A percentile compares a stretch with the other conserved stretches of the same genome.
Conservation (phyloP, 257 asterid species). For the Salvia rosmarinus region DNA sequence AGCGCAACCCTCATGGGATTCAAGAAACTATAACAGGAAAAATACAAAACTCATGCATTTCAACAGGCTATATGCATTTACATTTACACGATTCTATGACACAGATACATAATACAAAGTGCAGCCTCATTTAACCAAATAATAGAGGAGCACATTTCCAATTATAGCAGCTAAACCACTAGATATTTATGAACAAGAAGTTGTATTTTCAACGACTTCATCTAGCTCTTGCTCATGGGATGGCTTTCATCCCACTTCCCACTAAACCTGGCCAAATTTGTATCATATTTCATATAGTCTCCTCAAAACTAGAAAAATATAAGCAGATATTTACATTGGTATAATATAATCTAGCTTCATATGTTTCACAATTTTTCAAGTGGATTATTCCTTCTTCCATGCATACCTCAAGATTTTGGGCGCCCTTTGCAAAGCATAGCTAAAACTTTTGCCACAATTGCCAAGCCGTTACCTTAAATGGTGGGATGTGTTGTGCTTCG, state of each 20-base stretch:
- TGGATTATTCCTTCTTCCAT: constrained; percentile 12
- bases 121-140: constrained; percentile 33
- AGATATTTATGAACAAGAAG: constrained; percentile 48
- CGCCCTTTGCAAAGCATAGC: neutral
- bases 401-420: neutral
- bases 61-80: constrained; percentile 36
- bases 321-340: constrained; percentile 30
- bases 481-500: constrained; percentile 20
- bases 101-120: constrained; percentile 27
- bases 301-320: constrained; percentile 28
- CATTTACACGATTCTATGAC: constrained; percentile 19
- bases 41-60: constrained; percentile 24
- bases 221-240: neutral
- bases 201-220: constrained; percentile 30
- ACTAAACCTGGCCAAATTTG: constrained; percentile 26
- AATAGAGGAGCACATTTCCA: constrained; percentile 32
- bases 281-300: constrained; percentile 17
- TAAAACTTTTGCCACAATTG: constrained; percentile 13
- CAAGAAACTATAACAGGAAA: neutral
- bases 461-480: constrained; percentile 24
- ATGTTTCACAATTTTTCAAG: constrained; percentile 20
- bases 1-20: neutral
- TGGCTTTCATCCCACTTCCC: constrained; percentile 22
- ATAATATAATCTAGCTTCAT: constrained; percentile 7
- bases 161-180: constrained; percentile 33